A percentile compares a stretch with the other conserved stretches of the same genome.
Conservation (phyloP, 768 basidiomycete species). For the Mycena olivaceomarginata region DNA sequence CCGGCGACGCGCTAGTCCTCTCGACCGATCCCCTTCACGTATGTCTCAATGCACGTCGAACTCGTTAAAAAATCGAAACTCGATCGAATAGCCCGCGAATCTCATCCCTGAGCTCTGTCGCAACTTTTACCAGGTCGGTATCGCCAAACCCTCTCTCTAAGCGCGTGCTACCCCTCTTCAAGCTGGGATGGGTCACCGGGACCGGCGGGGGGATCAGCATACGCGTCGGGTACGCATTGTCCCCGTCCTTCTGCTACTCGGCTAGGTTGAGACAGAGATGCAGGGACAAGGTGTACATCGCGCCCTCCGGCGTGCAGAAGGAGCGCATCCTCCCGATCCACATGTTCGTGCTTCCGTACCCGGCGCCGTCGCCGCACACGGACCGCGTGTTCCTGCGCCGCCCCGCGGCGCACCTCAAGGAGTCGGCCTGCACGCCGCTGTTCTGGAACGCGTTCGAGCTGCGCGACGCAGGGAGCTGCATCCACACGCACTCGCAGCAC, state of each 20-base stretch:
- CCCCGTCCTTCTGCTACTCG: background rate
- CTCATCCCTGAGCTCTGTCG: slow-evolving; percentile 91
- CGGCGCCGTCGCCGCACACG: slow-evolving; percentile 75
- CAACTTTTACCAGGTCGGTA: slow-evolving; percentile 80
- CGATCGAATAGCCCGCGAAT: slow-evolving; percentile 84
- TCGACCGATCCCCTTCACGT: slow-evolving; percentile 81
- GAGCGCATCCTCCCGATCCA: slow-evolving; percentile 89
- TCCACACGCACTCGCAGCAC: slow-evolving; percentile 94
- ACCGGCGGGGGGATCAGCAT: slow-evolving; percentile 91
- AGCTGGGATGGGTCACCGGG: slow-evolving; percentile 94
- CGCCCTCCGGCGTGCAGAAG: slow-evolving; percentile 94
- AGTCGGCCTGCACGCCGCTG: slow-evolving; percentile 92
- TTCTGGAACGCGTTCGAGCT: slow-evolving; percentile 95
- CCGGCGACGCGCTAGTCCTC: slow-evolving; percentile 71
- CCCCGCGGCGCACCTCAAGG: slow-evolving; percentile 82
- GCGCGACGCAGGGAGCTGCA: slow-evolving; percentile 88
- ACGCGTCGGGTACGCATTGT: slow-evolving; percentile 71
- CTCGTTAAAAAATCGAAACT: slow-evolving; percentile 19
- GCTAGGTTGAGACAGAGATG: background rate
- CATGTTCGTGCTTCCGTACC: slow-evolving; percentile 92
- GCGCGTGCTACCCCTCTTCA: slow-evolving; percentile 29
- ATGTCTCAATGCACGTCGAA: slow-evolving; percentile 23
- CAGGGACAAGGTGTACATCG: slow-evolving; percentile 89
- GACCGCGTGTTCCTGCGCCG: slow-evolving; percentile 88
- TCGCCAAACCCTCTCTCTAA: background rate